phyloP scores from a whole-genome alignment of 1,284 basidiomycete genomes.

The Apiotrichum laibachii region DNA sequence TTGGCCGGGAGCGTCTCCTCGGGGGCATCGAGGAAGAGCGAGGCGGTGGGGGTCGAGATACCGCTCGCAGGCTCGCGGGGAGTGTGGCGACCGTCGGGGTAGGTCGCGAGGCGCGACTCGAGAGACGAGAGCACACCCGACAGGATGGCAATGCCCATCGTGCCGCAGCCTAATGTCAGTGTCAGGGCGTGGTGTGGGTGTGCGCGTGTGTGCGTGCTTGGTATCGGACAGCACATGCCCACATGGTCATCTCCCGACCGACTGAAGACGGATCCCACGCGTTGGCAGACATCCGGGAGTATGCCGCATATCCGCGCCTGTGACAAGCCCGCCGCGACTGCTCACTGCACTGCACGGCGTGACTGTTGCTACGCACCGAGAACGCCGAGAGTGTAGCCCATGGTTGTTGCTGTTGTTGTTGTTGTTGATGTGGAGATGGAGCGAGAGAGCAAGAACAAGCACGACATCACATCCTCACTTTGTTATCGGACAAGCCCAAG shows the following conservation, averaged over 20 bases:
- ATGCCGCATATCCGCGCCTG: too few species aligned
- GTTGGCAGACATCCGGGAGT: too few species aligned
- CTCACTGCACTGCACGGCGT: too few species aligned
- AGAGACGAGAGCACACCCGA: constrained; percentile 59
- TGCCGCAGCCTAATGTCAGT: constrained; percentile 76
- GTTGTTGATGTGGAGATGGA: neutral
- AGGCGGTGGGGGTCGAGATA: constrained; percentile 67
- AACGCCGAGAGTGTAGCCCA: constrained; percentile 56
- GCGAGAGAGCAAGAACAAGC: neutral
- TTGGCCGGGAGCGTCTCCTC: constrained; percentile 71
- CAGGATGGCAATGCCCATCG: constrained; percentile 95
- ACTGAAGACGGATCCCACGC: too few species aligned
- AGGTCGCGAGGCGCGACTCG: constrained; percentile 37
- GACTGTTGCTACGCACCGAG: constrained; percentile 41
- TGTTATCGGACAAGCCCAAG: too few species aligned
- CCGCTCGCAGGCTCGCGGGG: constrained; percentile 69
- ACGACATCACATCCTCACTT: neutral
- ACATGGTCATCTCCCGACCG: too few species aligned
- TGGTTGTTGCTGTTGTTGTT: constrained; percentile 25
- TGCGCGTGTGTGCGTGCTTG: neutral
- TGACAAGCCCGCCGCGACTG: too few species aligned
- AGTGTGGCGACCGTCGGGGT: constrained; percentile 16
- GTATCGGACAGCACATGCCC: too few species aligned
- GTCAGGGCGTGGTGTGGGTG: neutral
- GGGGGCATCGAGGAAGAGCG: constrained; percentile 50